Evolutionary conservation across 1,139 yeast species (phyloP).

Genomic region (Debaryomycetaceae sp.): DNA sequence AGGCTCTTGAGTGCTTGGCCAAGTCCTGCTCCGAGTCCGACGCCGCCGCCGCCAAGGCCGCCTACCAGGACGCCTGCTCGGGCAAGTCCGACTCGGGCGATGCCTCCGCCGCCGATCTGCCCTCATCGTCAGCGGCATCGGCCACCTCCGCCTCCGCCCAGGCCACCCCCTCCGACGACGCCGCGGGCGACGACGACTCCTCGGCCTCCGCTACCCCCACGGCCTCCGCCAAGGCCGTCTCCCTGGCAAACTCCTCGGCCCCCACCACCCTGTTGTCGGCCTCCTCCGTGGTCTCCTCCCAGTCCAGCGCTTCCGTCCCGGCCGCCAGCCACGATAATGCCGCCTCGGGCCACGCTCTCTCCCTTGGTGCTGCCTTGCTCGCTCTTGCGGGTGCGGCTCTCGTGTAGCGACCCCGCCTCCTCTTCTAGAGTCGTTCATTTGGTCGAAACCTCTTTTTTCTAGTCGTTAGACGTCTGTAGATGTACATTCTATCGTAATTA

Average conservation of each 20-base stretch:
- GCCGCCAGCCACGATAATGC: not conserved
- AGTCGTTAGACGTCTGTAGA: no score
- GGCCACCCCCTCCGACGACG: constrained; percentile 10
- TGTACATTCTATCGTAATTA: no score
- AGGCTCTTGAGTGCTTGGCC: constrained; percentile 50
- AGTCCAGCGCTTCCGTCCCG: not conserved
- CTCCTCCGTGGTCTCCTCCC: not conserved
- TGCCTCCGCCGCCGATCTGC: constrained; percentile 5
- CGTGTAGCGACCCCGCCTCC: no score
- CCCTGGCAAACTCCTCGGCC: no score
- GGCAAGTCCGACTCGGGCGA: constrained; percentile 15
- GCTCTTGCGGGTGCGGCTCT: constrained; percentile 11
- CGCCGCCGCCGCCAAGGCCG: constrained; percentile 43
- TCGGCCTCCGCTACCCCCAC: constrained; percentile 5
- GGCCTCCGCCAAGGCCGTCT: no score
- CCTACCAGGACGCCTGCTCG: constrained; percentile 46
- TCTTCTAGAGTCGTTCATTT: no score
- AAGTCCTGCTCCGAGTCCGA: constrained; percentile 54
- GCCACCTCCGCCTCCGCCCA: constrained; percentile 15
- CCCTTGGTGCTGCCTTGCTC: constrained; percentile 11
- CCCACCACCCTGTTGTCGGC: no score
- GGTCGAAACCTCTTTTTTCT: no score
- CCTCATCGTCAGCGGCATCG: constrained; percentile 15
- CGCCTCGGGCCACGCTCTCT: constrained; percentile 1
- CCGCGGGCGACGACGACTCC: constrained; percentile 3